Base-by-base conservation (phyloP, 192 early-diverging fungal genomes). In the Entrophospora sp. region DNA sequence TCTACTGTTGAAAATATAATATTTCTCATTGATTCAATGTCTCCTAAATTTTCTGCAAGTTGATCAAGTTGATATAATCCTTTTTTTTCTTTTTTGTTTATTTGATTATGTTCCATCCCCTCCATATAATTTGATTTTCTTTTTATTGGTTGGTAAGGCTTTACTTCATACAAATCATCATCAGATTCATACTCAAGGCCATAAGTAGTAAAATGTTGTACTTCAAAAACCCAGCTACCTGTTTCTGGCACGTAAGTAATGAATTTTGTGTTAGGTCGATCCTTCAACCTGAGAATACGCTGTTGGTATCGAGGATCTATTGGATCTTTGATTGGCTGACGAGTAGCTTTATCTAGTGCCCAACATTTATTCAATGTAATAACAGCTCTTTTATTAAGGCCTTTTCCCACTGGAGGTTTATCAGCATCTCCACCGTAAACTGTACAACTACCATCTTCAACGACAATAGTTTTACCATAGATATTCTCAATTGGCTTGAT, bases 191-290 rank as follows among this genome's bases (percentile, higher is more conserved):
- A 85, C 43, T 88, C 85, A 60, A 95, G 69, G 9, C 90, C 91
- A 68, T 96, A 96, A 46, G 79, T 75, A 64, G 83, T 88, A 70
- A 90, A 90, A 67, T 93, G 88, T 61, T 93, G 79, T 7, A 99
- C 96, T 14, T 80, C 69, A 76, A 99, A 99, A n/a, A 75, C 85
- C 97, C 97, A 99, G 0, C 79, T 81, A 20, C 95, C 93, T 14
- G 85, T 83, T 9, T 78, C 70, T 42, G 81, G 66, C 37, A 82
- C 73, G 71, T 83, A 99, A 36, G 82, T 85, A 18, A 93, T 70
- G 73, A 96, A 94, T 44, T 83, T 75, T 1, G 92, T 96, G 35
- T 89, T 88, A 20, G 79, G 69, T n/a, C 90, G 83, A 2, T 68
- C 71, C 57, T 82, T 82, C 16, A 98, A 74, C 12, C 86, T 84